Evolutionary conservation across 345 rosid species (phyloP).

Genomic region (Zanthoxylum bungeanum): DNA sequence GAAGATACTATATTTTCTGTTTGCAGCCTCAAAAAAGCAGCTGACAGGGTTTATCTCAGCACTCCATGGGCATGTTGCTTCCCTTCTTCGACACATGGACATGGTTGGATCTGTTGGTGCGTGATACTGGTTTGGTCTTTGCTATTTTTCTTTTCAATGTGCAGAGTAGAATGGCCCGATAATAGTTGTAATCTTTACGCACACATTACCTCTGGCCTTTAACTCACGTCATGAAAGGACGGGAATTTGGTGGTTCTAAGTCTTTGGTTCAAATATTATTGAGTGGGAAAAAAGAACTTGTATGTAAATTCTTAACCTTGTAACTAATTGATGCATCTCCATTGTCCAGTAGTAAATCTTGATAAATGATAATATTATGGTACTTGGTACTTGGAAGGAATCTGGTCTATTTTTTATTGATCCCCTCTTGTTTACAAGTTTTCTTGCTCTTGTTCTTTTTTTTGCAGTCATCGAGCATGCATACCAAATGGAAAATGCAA

Average conservation of each 20-base stretch:
- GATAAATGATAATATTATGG: no score
- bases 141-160: neutral
- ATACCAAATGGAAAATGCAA: conserved; percentile 67
- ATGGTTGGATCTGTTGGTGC: conserved; percentile 92
- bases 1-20: neutral
- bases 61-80: conserved; percentile 74
- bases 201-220: neutral
- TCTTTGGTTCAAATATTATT: neutral
- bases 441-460: conserved; percentile 10
- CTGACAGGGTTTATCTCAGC: conserved; percentile 61
- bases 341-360: neutral
- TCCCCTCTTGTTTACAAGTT: neutral
- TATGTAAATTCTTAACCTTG: no score
- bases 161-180: neutral
- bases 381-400: no score
- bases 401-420: neutral
- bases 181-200: neutral
- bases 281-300: neutral
- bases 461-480: conserved; percentile 78
- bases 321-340: neutral
- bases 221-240: neutral
- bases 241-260: neutral
- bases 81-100: conserved; percentile 85
- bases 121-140: conserved; percentile 12
- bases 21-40: conserved; percentile 81